These are phyloP conservation scores for Silene latifolia DNA, from an alignment of 148 eudicot species.

Conservation along the genomic window DNA sequence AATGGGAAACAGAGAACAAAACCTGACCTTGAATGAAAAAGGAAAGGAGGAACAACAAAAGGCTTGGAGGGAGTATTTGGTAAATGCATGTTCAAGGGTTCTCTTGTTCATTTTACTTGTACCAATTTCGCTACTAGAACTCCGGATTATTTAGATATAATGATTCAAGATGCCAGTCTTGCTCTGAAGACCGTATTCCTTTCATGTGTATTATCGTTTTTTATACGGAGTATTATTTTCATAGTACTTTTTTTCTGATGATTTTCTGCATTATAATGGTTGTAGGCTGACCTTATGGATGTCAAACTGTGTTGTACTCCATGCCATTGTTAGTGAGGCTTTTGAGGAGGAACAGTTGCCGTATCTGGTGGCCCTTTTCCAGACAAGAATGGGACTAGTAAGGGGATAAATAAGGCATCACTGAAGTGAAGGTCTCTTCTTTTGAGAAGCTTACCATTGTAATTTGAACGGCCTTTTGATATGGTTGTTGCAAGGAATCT, in stretches of 20 bases:
- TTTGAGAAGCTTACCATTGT: slow-evolving; percentile 33
- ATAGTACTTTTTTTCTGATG: background rate
- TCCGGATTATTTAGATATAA: background rate
- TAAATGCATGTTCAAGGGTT: background rate
- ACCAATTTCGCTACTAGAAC: background rate
- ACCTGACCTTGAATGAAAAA: too few relatives aligned
- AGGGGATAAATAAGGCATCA: slow-evolving; percentile 38
- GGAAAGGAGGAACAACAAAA: too few relatives aligned
- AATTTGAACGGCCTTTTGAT: too few relatives aligned
- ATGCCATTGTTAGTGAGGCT: slow-evolving; percentile 58
- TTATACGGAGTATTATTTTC: background rate
- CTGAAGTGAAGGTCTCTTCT: slow-evolving; percentile 47
- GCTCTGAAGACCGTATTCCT: background rate
- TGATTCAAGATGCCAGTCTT: background rate
- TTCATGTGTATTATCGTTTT: background rate
- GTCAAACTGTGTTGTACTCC: slow-evolving; percentile 65
- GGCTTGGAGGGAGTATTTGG: too few relatives aligned
- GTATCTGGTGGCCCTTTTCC: slow-evolving; percentile 37
- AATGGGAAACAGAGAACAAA: too few relatives aligned
- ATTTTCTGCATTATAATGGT: slow-evolving; percentile 6
- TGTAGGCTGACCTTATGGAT: slow-evolving; percentile 83
- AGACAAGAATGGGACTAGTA: slow-evolving; percentile 25
- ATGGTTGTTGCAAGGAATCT: too few relatives aligned
- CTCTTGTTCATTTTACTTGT: background rate
- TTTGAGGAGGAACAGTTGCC: slow-evolving; percentile 40